These are phyloP conservation scores for Penstemon eatonii DNA, from an alignment of 257 asterid genomes.

Conservation along the genomic window DNA sequence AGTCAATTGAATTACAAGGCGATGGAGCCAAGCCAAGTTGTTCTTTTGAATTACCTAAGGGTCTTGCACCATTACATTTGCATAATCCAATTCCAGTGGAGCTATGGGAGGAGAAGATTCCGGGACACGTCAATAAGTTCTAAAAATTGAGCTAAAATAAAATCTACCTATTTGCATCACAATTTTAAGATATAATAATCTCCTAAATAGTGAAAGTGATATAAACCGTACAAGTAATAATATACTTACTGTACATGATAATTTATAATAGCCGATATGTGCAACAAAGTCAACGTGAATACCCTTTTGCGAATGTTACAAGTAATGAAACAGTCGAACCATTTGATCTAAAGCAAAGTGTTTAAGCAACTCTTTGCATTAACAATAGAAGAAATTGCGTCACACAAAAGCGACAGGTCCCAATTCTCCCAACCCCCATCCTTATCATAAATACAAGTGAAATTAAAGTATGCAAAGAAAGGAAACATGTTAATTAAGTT, in stretches of 20 bases:
- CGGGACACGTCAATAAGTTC: too few species aligned
- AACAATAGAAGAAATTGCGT: not conserved
- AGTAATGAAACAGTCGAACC: slow-evolving; percentile 19
- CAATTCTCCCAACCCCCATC: too few species aligned
- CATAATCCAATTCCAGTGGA: not conserved
- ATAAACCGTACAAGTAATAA: slow-evolving; percentile 16
- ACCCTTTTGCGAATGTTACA: slow-evolving; percentile 8
- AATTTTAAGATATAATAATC: not conserved
- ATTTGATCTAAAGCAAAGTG: slow-evolving; percentile 21
- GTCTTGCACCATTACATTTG: not conserved
- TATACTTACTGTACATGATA: slow-evolving; percentile 30
- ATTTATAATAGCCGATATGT: slow-evolving; percentile 23
- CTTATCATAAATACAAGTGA: too few species aligned
- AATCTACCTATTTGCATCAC: too few species aligned
- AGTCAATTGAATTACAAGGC: too few species aligned
- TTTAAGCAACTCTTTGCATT: slow-evolving; percentile 20
- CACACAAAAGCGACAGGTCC: not conserved
- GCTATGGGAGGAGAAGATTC: not conserved
- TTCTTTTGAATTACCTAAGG: too few species aligned
- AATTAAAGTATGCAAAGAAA: too few species aligned
- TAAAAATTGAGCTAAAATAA: too few species aligned
- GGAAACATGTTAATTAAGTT: not conserved
- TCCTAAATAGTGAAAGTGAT: not conserved
- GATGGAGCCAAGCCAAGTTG: too few species aligned
- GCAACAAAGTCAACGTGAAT: slow-evolving; percentile 24